phyloP scores from a whole-genome alignment of 1,139 yeast species.

The Kazachstania sp. region DNA sequence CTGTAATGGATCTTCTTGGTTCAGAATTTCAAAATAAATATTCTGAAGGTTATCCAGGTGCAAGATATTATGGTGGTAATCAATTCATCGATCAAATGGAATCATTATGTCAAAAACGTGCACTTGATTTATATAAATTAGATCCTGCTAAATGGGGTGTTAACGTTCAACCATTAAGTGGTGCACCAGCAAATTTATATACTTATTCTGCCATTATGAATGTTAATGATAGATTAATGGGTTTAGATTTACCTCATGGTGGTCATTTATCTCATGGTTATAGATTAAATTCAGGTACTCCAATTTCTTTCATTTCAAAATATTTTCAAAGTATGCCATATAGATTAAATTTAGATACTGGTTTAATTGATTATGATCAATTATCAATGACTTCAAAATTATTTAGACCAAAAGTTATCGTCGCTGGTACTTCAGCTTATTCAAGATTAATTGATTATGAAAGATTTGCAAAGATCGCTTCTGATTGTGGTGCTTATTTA shows the following conservation, averaged over 20 bases:
- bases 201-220: constrained; percentile 88
- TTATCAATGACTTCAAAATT: constrained; percentile 74
- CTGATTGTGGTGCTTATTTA: constrained; percentile 86
- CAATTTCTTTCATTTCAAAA: constrained; percentile 84
- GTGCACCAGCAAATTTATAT: constrained; percentile 93
- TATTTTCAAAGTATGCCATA: constrained; percentile 97
- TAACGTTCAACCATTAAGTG: constrained; percentile 87
- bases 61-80: constrained; percentile 95
- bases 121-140: constrained; percentile 73
- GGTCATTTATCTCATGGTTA: constrained; percentile 96
- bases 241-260: constrained; percentile 93
- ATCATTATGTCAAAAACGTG: constrained; percentile 81
- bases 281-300: constrained; percentile 70
- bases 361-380: constrained; percentile 84
- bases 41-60: constrained; percentile 98
- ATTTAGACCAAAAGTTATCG: constrained; percentile 89
- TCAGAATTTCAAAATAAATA: constrained; percentile 97
- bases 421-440: constrained; percentile 96
- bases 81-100: constrained; percentile 90
- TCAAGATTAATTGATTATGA: constrained; percentile 85
- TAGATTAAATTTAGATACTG: constrained; percentile 76
- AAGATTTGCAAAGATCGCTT: constrained; percentile 83
- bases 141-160: constrained; percentile 87
- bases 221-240: constrained; percentile 92
- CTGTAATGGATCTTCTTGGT: constrained; percentile 90